Conservation (phyloP, 768 basidiomycete species). For the Trametes sanguinea region DNA sequence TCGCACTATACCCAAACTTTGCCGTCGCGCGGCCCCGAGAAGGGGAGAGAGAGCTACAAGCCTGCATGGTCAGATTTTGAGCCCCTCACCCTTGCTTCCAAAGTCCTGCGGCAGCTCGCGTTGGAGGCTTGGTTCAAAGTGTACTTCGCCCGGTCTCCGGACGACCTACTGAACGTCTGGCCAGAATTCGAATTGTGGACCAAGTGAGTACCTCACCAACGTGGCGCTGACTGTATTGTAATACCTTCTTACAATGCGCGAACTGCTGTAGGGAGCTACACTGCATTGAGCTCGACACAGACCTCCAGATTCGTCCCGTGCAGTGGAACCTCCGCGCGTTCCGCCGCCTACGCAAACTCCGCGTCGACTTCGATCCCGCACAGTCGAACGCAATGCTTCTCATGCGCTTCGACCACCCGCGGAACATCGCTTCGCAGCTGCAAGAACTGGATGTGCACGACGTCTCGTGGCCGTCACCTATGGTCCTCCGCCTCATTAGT, state of each 20-base stretch:
- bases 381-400: constrained; percentile 18
- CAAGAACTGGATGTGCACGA: constrained; percentile 20
- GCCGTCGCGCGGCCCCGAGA: neutral
- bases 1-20: neutral
- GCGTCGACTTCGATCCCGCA: constrained; percentile 17
- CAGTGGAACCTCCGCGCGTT: constrained; percentile 16
- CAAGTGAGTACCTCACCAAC: constrained; percentile 3
- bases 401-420: constrained; percentile 21
- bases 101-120: constrained; percentile 9
- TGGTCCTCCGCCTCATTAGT: constrained; percentile 8
- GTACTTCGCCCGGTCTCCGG: constrained; percentile 10
- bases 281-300: constrained; percentile 14
- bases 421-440: constrained; percentile 8
- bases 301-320: constrained; percentile 1
- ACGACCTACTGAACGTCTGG: constrained; percentile 10
- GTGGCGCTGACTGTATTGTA: too few relatives aligned
- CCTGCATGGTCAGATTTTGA: constrained; percentile 17
- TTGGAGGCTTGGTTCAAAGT: constrained; percentile 25
- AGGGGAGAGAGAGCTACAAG: constrained; percentile 13
- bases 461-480: constrained; percentile 19
- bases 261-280: constrained; percentile 7
- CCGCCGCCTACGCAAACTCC: constrained; percentile 17
- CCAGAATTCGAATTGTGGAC: constrained; percentile 14
- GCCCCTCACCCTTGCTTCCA: constrained; percentile 11
- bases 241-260: neutral